These are phyloP conservation scores for Panicum hallii DNA, from an alignment of 202 grass and related monocot species.

Conservation along the genomic window DNA sequence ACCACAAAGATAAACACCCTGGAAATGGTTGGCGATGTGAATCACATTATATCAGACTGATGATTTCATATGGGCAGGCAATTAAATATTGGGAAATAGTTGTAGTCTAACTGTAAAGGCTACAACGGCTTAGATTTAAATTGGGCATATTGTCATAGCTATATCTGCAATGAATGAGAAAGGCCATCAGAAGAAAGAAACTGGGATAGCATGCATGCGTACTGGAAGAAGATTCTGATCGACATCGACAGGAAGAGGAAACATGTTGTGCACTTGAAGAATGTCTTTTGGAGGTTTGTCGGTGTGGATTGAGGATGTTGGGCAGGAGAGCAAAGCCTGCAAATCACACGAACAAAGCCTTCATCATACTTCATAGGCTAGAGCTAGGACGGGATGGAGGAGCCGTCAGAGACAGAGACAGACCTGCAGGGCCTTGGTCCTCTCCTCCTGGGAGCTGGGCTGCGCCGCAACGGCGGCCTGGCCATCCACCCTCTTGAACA, in stretches of 20 bases:
- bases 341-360: background rate
- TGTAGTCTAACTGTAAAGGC: background rate
- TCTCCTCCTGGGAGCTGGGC: conserved; percentile 63
- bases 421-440: conserved; percentile 69
- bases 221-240: conserved; percentile 62
- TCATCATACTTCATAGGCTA: background rate
- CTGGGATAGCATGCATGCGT: background rate
- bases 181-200: background rate
- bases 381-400: no score
- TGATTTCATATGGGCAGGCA: background rate
- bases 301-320: conserved; percentile 81
- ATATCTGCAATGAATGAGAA: background rate
- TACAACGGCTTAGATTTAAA: background rate
- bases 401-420: no score
- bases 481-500: conserved; percentile 68
- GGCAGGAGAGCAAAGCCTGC: conserved; percentile 87
- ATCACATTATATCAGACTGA: background rate
- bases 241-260: conserved; percentile 78
- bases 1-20: conserved; percentile 92
- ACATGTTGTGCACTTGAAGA: conserved; percentile 79
- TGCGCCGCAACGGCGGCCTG: conserved; percentile 69
- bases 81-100: background rate
- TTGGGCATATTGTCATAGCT: background rate
- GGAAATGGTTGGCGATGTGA: conserved; percentile 12
- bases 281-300: conserved; percentile 69